These are phyloP conservation scores for Chondrus crispus DNA, from an alignment of 23 red algal species.

Conservation along the genomic window DNA sequence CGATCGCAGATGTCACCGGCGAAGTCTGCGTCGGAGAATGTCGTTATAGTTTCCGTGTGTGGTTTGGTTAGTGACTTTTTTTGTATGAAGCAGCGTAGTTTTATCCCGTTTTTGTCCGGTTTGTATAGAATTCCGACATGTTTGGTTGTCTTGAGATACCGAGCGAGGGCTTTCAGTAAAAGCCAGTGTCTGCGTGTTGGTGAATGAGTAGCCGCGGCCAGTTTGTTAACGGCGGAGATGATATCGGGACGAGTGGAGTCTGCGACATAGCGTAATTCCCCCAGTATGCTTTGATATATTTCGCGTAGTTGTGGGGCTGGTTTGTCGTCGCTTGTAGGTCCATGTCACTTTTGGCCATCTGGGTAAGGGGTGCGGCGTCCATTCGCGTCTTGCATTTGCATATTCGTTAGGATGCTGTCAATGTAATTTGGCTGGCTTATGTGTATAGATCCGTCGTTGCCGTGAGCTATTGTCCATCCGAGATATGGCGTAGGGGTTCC, in stretches of 20 bases:
- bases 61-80: too few species aligned
- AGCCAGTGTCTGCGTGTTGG: not conserved
- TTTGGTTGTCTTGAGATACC: not conserved
- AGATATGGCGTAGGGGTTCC: not conserved
- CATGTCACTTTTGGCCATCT: not conserved
- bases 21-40: slow-evolving; percentile 7
- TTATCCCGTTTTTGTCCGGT: not conserved
- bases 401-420: not conserved
- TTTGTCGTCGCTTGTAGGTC: not conserved
- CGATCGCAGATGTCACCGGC: not conserved
- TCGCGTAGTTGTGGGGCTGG: not conserved
- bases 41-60: too few species aligned
- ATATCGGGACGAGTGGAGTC: not conserved
- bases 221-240: not conserved
- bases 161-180: not conserved
- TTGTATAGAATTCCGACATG: not conserved
- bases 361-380: not conserved
- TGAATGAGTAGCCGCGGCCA: not conserved
- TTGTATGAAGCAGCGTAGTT: too few species aligned
- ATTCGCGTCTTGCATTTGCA: not conserved
- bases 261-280: not conserved
- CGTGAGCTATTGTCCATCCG: not conserved
- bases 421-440: not conserved
- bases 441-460: not conserved
- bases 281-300: not conserved